Base-by-base conservation (phyloP, 108 stramenopile genomes). In the Nannochloropsis salina region DNA sequence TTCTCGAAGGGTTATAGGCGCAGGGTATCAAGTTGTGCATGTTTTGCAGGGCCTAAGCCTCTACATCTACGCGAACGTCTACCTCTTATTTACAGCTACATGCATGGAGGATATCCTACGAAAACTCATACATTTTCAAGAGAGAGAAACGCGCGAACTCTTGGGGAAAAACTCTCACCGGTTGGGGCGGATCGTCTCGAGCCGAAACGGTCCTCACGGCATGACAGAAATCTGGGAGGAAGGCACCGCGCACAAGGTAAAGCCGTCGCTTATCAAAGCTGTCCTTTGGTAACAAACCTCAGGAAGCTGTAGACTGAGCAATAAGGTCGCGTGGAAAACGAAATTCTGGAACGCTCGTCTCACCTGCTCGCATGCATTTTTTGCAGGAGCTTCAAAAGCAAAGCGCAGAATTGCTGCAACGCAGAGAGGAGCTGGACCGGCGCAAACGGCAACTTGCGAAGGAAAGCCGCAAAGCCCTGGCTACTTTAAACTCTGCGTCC, bases 191-290 rank as follows among this genome's bases (percentile, higher is more conserved):
- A 80, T 80, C n/a, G 84, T 85, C 42, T 20, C 45, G 74, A 51
- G 43, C 21, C 84, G 84, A 11, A 80, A 21, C 31, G 84, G 80
- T 11, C 51, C 85, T 5, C 44, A 42, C 8, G 31, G 11, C 42
- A 42, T 86, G 42, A n/a, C 44, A 18, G 86, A 89, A 21, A 83
- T 85, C 18, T 86, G 86, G 89, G 81, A 89, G 85, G 81, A 89
- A 18, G 86, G 89, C 8, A 81, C 80, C 4, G 89, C 81, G 42
- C 20, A 18, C 41, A 83, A 86, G 80, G 86, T 43, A 9, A 21
- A 84, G 11, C 10, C 21, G 43, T 44, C 44, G 18, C 89, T 43
- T 12, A 8, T 9, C 8, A 42, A 44, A 42, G 84, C 1, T n/a
- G 43, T 88, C 31, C 43, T 84, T 1, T 11, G 18, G 42, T 40